A percentile compares a stretch with the other conserved stretches of the same genome.
Evolutionary conservation across 768 basidiomycete genomes (phyloP).

Genomic region (Naganishia kalamii): DNA sequence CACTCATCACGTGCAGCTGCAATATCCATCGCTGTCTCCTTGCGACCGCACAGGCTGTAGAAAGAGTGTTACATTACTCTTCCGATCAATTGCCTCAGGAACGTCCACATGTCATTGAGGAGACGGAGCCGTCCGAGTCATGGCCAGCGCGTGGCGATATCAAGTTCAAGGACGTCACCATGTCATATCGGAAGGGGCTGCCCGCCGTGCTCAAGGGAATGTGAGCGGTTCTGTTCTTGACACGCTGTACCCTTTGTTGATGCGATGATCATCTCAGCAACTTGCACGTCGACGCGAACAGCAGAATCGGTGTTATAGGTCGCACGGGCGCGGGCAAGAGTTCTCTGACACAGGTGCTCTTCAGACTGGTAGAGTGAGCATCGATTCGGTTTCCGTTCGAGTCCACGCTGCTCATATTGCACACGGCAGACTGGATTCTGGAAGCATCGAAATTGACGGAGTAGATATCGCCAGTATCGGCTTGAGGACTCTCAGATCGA

Average conservation of each 20-base stretch:
- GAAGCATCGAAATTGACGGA: conserved; percentile 70
- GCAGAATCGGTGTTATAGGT: conserved; percentile 90
- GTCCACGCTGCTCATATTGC: too few species aligned
- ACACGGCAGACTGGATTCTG: conserved; percentile 57
- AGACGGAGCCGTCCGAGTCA: conserved; percentile 53
- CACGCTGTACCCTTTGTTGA: not conserved
- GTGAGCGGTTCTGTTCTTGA: conserved; percentile 23
- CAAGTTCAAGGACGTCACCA: conserved; percentile 62
- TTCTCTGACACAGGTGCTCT: conserved; percentile 77
- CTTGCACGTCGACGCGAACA: conserved; percentile 54
- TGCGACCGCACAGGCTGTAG: conserved; percentile 29
- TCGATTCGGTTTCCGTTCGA: too few species aligned
- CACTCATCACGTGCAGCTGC: conserved; percentile 5
- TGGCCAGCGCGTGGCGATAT: conserved; percentile 74
- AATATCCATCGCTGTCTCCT: not conserved
- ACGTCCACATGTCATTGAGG: conserved; percentile 59
- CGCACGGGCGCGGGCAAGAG: conserved; percentile 82
- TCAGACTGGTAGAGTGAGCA: conserved; percentile 50
- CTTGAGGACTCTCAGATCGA: conserved; percentile 52
- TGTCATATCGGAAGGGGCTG: conserved; percentile 70
- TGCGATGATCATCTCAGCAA: not conserved
- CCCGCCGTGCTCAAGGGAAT: conserved; percentile 75
- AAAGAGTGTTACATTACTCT: conserved; percentile 69
- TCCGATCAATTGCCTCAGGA: conserved; percentile 60
- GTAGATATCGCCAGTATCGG: conserved; percentile 74